Evolutionary conservation across 345 rosid genomes (phyloP).

Genomic region (Gynandropsis gynandra): DNA sequence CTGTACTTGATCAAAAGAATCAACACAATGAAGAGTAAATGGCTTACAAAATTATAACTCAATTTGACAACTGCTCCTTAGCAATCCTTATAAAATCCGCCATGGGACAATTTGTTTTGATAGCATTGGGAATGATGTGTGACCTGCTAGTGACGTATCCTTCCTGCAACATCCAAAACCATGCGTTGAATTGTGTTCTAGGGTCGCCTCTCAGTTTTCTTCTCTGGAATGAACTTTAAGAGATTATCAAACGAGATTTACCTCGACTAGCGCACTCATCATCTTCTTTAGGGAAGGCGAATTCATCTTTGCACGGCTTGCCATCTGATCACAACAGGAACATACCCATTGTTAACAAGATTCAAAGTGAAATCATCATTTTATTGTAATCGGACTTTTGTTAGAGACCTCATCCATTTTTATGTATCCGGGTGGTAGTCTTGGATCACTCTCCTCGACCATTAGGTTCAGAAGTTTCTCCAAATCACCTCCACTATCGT

Average conservation of each 20-base stretch:
- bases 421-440: slow-evolving; percentile 74
- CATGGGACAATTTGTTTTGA: slow-evolving; percentile 74
- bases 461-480: slow-evolving; percentile 61
- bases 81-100: slow-evolving; percentile 48
- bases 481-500: slow-evolving; percentile 44
- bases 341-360: background rate
- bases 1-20: no score
- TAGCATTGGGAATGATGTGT: slow-evolving; percentile 60
- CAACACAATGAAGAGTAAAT: background rate
- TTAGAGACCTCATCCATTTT: slow-evolving; percentile 65
- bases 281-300: slow-evolving; percentile 60
- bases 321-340: slow-evolving; percentile 40
- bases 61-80: slow-evolving; percentile 22
- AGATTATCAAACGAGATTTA: slow-evolving; percentile 16
- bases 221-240: background rate
- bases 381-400: background rate
- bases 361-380: background rate
- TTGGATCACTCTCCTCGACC: slow-evolving; percentile 79
- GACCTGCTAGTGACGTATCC: slow-evolving; percentile 75
- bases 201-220: background rate
- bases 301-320: slow-evolving; percentile 69
- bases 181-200: background rate
- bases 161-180: slow-evolving; percentile 38
- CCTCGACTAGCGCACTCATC: slow-evolving; percentile 49
- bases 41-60: background rate